Evolutionary conservation across 352 stramenopile genomes (phyloP), one percentile per base, ranked within the genome.

Genomic region (Globisporangium nagaii): DNA sequence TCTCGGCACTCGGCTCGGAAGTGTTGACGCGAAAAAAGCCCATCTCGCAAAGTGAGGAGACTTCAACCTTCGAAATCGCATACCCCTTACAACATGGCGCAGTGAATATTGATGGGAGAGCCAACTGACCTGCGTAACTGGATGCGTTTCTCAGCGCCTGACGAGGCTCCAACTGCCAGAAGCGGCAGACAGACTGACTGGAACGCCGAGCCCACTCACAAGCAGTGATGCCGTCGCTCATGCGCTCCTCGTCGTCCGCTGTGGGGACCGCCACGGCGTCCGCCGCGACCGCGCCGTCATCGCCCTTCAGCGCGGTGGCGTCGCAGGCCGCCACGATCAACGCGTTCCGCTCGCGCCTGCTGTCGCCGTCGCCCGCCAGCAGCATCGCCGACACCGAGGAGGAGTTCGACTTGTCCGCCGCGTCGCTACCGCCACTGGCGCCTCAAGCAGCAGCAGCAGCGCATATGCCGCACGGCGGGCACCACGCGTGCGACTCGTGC

Each of bases 181-280:
- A n/a, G n/a, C n/a, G 13, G 8, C 43, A 35, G 30, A 47, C 41
- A 34, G 43, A 10, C 27, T 32, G 41, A 30, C 22, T 20, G 13
- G 24, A 47, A 47, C 41, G 13, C 13, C 34, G n/a, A n/a, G n/a
- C n/a, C n/a, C n/a, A n/a, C n/a, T n/a, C n/a, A n/a, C 43, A 22
- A 71, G 52, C 79, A 84, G 48, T 79, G 19, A 77, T 82, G 67
- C 72, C 72, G 40, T 79, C 67, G 37, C 60, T 81, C 27, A 62
- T 56, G 39, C 60, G 69, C 31, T 60, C 68, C 40, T 52, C 54
- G 30, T 43, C 45, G 27, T 50, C 44, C n/a, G 35, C 56, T 13
- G 15, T 28, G 27, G 9, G 68, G 48, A 31, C 55, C 60, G 9
- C 63, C 41, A 27, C 48, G 20, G 31, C 53, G 34, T 63, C 67